Evolutionary conservation across 495 filamentous ascomycete species (phyloP).

Genomic region (Podospora sp.): DNA sequence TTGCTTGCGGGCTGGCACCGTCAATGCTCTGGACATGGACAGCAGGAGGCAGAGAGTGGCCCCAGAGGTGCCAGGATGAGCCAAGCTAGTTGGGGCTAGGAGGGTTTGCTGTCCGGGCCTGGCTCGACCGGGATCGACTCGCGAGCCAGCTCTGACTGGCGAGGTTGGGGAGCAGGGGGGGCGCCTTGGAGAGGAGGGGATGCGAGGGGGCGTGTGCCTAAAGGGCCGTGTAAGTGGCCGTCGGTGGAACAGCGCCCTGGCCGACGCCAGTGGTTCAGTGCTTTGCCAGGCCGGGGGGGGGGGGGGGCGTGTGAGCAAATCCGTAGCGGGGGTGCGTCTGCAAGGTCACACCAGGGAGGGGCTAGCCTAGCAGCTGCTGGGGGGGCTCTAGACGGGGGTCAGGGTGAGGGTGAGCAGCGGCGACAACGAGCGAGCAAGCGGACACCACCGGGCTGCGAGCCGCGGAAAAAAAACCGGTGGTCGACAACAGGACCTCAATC

Average conservation of each 20-base stretch:
- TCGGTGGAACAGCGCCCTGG: slow-evolving; percentile 25
- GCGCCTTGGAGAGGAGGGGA: slow-evolving; percentile 12
- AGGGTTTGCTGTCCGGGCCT: slow-evolving; percentile 34
- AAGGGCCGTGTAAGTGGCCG: slow-evolving; percentile 23
- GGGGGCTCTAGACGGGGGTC: slow-evolving; percentile 8
- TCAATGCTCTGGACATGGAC: slow-evolving; percentile 3
- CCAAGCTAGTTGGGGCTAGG: slow-evolving; percentile 29
- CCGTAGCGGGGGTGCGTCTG: slow-evolving; percentile 25
- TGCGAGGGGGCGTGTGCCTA: slow-evolving; percentile 28
- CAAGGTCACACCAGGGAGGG: slow-evolving; percentile 28
- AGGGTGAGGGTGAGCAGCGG: background rate
- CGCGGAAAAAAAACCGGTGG: background rate
- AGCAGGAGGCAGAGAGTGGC: slow-evolving; percentile 26
- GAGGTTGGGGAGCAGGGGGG: slow-evolving; percentile 33
- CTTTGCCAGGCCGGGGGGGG: slow-evolving; percentile 21
- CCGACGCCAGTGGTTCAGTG: slow-evolving; percentile 18
- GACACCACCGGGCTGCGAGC: background rate
- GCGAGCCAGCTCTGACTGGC: slow-evolving; percentile 28
- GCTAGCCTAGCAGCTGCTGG: background rate
- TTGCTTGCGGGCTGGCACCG: slow-evolving; percentile 1
- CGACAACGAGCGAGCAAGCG: background rate
- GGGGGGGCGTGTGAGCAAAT: slow-evolving; percentile 33
- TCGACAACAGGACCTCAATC: background rate
- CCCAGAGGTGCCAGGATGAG: slow-evolving; percentile 27
- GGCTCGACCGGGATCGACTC: slow-evolving; percentile 30